Base-by-base conservation (phyloP, 805 yeast species). In the Metschnikowia dekortorum region DNA sequence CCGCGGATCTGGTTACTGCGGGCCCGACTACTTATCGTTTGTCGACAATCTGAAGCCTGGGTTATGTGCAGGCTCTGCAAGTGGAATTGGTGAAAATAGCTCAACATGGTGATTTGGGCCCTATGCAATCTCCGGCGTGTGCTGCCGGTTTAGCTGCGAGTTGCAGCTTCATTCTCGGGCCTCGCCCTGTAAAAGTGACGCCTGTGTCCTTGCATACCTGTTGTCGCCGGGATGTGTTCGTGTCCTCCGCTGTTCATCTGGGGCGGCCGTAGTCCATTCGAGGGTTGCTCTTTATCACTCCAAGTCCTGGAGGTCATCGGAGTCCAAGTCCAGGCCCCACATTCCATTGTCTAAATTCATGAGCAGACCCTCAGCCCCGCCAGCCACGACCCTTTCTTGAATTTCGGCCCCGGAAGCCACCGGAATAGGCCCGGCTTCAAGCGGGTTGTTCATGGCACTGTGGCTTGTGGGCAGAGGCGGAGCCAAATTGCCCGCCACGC, bases 241-340 rank as follows among this genome's bases (percentile, higher is more conserved):
- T 16, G 18, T 16, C 18, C 18, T 16, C 18, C 18, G 18, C 18
- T 16, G 18, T 16, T 16, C 0, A 16, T 16, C 3, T 16, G 18
- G 18, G 18, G 18, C 18, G 18, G 18, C 18, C 18, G 18, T 16
- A 16, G 2, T 16, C 18, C 18, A 16, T 16, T 16, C 18, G 13
- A 9, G n/a, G 11, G 34, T 32, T 9, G 6, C 13, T 43, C 22
- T 8, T 8, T 22, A 26, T 38, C 9, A 42, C 26, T 29, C 39
- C 8, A 44, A 16, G 11, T 31, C 48, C 40, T 44, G 28, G n/a
- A 29, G 34, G 22, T 34, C 37, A 18, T 46, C 40, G 22, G 48
- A 38, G 33, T 39, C 51, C 31, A 39, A 9, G 8, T 34, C 47
- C 39, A 28, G 39, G 26, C 40, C 47, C 39, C 39, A 35, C 40